A percentile compares a stretch with the other conserved stretches of the same genome.
phyloP scores from a whole-genome alignment of 495 filamentous ascomycete genomes.

The Penicillium psychrofluorescens region DNA sequence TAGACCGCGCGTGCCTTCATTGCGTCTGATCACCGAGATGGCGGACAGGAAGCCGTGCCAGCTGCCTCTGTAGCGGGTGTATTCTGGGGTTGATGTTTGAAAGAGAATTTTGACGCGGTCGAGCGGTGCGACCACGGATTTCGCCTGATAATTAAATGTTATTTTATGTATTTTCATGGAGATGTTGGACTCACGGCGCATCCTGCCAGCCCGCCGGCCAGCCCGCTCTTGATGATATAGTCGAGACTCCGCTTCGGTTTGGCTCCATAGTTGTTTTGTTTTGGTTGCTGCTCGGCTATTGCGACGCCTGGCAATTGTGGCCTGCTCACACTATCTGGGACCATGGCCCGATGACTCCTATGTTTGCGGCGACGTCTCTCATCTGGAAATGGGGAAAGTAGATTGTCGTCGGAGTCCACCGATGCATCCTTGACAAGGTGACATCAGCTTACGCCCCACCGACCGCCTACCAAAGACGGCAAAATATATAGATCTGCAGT shows the following conservation, averaged over 20 bases:
- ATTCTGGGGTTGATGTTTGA: slow-evolving; percentile 89
- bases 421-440: too few species aligned
- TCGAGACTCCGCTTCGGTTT: slow-evolving; percentile 65
- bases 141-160: slow-evolving; percentile 51
- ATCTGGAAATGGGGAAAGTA: too few species aligned
- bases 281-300: too few species aligned
- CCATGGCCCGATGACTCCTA: too few species aligned
- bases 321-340: too few species aligned
- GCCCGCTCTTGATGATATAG: slow-evolving; percentile 71
- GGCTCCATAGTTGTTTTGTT: too few species aligned
- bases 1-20: slow-evolving; percentile 67
- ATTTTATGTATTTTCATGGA: not conserved
- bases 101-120: slow-evolving; percentile 99
- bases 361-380: too few species aligned
- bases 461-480: too few species aligned
- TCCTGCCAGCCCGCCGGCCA: slow-evolving; percentile 84
- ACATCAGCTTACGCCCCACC: too few species aligned
- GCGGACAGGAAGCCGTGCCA: slow-evolving; percentile 75
- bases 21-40: slow-evolving; percentile 71
- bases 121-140: slow-evolving; percentile 90
- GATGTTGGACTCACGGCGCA: slow-evolving; percentile 57
- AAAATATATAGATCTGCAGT: too few species aligned
- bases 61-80: slow-evolving; percentile 80
- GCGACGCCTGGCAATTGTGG: too few species aligned
- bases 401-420: too few species aligned